Evolutionary conservation across 2,329 filamentous ascomycete genomes (phyloP).

Genomic region (Ophiostoma sp.): DNA sequence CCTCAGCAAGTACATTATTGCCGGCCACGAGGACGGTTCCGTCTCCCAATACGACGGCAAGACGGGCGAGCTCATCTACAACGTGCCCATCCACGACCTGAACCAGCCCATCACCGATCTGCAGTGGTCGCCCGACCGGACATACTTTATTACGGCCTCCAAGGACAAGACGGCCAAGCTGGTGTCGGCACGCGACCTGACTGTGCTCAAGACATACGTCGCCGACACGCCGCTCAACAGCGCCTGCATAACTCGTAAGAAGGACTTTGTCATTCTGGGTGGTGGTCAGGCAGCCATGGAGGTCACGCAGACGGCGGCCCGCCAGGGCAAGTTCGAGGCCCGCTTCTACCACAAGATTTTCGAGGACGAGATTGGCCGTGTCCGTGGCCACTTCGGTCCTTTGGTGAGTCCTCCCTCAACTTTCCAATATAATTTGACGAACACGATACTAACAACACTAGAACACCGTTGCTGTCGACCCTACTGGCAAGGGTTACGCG

Average conservation of each 20-base stretch:
- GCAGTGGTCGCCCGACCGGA: conserved; percentile 90
- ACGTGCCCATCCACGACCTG: conserved; percentile 85
- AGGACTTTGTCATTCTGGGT: conserved; percentile 96
- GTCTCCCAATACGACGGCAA: conserved; percentile 91
- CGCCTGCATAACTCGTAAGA: conserved; percentile 89
- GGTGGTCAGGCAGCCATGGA: conserved; percentile 99
- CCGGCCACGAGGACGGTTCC: conserved; percentile 93
- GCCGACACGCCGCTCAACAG: conserved; percentile 96
- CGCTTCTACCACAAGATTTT: conserved; percentile 99
- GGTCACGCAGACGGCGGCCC: conserved; percentile 88
- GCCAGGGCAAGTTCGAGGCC: conserved; percentile 98
- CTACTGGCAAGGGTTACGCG: conserved; percentile 87
- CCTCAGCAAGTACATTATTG: conserved; percentile 92
- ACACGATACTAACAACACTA: conserved; percentile 32
- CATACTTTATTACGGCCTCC: conserved; percentile 96
- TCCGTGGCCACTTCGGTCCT: conserved; percentile 94
- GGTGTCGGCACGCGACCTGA: conserved; percentile 80
- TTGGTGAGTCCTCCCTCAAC: conserved; percentile 48
- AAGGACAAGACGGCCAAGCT: conserved; percentile 99
- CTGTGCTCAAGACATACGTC: conserved; percentile 87
- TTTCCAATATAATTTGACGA: too few species aligned
- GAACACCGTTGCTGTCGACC: conserved; percentile 94
- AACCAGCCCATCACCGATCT: conserved; percentile 84
- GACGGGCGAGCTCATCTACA: conserved; percentile 98
- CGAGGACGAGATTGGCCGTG: conserved; percentile 96